Conservation (phyloP, 495 filamentous ascomycete species). For the Hyaloscypha variabilis region DNA sequence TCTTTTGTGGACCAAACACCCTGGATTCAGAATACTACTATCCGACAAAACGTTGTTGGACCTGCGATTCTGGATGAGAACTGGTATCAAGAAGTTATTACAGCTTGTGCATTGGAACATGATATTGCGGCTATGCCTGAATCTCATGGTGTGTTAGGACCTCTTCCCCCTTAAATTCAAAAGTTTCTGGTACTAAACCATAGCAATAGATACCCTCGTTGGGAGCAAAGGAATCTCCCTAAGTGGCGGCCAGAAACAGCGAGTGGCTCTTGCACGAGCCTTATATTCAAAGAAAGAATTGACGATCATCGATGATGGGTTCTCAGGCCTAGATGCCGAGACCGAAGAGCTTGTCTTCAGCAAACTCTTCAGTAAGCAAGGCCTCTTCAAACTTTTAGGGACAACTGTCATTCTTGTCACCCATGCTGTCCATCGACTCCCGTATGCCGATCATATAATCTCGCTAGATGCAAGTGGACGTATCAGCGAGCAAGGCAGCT, state of each 20-base stretch:
- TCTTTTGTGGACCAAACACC: constrained; percentile 35
- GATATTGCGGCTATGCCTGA: constrained; percentile 51
- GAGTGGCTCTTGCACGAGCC: constrained; percentile 43
- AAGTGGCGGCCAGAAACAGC: constrained; percentile 59
- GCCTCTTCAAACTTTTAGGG: no score
- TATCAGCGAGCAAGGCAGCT: no score
- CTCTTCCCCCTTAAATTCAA: no score
- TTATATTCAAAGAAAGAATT: constrained; percentile 31
- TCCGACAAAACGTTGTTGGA: constrained; percentile 39
- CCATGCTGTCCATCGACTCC: constrained; percentile 53
- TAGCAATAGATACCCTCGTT: constrained; percentile 51
- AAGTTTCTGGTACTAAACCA: constrained; percentile 53
- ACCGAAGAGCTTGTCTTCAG: constrained; percentile 63
- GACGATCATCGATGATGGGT: constrained; percentile 40
- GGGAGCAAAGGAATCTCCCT: constrained; percentile 61
- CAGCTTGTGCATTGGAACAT: constrained; percentile 32
- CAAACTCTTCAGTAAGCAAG: constrained; percentile 32
- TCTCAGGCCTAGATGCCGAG: constrained; percentile 58
- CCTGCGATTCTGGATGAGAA: constrained; percentile 21
- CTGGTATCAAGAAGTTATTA: constrained; percentile 37
- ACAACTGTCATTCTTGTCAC: no score
- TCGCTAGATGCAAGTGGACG: constrained; percentile 43
- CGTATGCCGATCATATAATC: constrained; percentile 49
- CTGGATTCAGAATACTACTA: constrained; percentile 40
- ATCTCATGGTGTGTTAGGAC: constrained; percentile 52